Conservation (phyloP, 805 yeast species). For the Candida insectorum region DNA sequence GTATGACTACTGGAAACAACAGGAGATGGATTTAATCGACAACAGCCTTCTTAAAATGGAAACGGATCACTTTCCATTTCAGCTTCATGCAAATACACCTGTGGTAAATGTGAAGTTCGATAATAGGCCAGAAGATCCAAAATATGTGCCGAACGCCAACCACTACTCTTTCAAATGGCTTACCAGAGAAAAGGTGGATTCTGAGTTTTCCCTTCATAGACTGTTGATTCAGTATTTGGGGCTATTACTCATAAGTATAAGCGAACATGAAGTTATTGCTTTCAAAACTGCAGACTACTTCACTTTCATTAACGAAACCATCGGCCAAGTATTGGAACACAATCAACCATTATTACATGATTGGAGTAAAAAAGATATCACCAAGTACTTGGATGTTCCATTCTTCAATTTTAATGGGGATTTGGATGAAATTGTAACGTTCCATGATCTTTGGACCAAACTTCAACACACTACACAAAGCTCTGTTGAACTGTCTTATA, state of each 20-base stretch:
- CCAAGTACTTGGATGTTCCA: conserved; percentile 3
- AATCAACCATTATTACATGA: conserved; percentile 9
- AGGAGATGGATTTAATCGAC: conserved; percentile 28
- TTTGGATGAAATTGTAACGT: conserved; percentile 3
- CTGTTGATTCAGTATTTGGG: conserved; percentile 36
- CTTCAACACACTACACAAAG: neutral
- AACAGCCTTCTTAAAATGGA: conserved; percentile 24
- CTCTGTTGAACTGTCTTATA: conserved; percentile 21
- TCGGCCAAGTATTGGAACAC: conserved; percentile 13
- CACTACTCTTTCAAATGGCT: conserved; percentile 32
- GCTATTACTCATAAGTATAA: conserved; percentile 28
- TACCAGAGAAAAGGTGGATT: conserved; percentile 21
- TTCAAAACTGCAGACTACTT: conserved; percentile 22
- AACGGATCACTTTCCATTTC: conserved; percentile 27
- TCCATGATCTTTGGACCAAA: conserved; percentile 3
- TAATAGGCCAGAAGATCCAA: conserved; percentile 26
- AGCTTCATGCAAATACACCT: conserved; percentile 28
- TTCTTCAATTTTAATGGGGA: conserved; percentile 6
- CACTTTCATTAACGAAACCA: conserved; percentile 14
- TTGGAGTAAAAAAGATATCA: conserved; percentile 19
- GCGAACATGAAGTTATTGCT: conserved; percentile 39
- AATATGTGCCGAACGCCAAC: conserved; percentile 34
- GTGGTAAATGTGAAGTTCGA: conserved; percentile 30
- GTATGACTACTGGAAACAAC: conserved; percentile 33
- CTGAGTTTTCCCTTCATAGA: conserved; percentile 27